These are phyloP conservation scores for Chrysosporium queenslandicum DNA, from an alignment of 2,329 filamentous ascomycete species.

Conservation along the genomic window DNA sequence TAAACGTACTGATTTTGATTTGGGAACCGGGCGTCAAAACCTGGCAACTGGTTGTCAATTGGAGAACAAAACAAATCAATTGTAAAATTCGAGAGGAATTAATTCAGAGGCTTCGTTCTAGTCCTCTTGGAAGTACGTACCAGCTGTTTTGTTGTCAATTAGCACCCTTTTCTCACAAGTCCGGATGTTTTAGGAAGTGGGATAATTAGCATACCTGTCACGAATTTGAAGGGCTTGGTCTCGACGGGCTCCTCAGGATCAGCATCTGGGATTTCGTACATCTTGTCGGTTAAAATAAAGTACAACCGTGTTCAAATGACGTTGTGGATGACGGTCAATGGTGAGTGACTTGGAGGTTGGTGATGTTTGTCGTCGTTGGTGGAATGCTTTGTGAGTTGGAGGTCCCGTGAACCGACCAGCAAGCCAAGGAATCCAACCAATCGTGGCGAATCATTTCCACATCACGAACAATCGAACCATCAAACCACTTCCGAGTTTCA, in stretches of 20 bases:
- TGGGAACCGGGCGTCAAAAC: conserved; percentile 98
- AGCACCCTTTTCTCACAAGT: conserved; percentile 28
- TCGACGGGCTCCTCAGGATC: conserved; percentile 67
- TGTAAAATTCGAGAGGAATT: conserved; percentile 20
- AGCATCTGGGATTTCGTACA: conserved; percentile 54
- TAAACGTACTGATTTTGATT: conserved; percentile 63
- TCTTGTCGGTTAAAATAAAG: conserved; percentile 48
- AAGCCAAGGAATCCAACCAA: conserved; percentile 12
- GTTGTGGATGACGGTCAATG: conserved; percentile 27
- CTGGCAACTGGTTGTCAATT: conserved; percentile 42
- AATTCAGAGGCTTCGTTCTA: neutral
- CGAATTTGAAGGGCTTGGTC: conserved; percentile 99
- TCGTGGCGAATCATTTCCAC: conserved; percentile 12
- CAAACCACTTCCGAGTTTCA: conserved; percentile 6
- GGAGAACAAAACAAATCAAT: neutral
- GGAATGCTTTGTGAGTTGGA: conserved; percentile 12
- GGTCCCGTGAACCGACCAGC: conserved; percentile 16
- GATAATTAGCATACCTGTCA: conserved; percentile 65
- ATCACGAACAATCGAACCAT: conserved; percentile 10
- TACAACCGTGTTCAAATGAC: conserved; percentile 23
- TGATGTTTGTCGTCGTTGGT: conserved; percentile 11
- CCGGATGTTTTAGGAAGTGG: neutral
- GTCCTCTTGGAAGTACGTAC: conserved; percentile 32
- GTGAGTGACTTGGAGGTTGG: conserved; percentile 22
- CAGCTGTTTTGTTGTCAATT: conserved; percentile 36